Percentiles rank a stretch among this genome's conserved stretches.
Evolutionary conservation across 164 flowering plant species (phyloP).

Genomic region (Kalanchoe fedtschenkoi): DNA sequence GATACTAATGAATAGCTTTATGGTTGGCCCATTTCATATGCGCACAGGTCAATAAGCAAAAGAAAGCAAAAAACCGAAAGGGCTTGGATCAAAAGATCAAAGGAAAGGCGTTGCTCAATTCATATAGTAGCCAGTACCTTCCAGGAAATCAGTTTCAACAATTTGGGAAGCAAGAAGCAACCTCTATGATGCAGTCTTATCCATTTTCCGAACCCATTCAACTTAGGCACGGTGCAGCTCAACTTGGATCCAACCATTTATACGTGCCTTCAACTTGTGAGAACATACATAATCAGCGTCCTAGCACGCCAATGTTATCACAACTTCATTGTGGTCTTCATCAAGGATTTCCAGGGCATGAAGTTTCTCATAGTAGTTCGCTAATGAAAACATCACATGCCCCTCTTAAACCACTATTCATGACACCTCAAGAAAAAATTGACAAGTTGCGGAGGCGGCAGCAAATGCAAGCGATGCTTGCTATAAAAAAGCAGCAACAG

Average conservation of each 20-base stretch:
- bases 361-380: constrained; percentile 21
- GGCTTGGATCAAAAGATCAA: constrained; percentile 19
- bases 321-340: constrained; percentile 24
- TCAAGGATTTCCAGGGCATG: constrained; percentile 19
- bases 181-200: constrained; percentile 22
- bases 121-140: constrained; percentile 28
- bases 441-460: constrained; percentile 81
- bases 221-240: constrained; percentile 24
- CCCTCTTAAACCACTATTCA: constrained; percentile 23
- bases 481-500: constrained; percentile 74
- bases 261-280: constrained; percentile 26
- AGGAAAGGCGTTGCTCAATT: constrained; percentile 17
- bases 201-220: constrained; percentile 27
- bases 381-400: constrained; percentile 17
- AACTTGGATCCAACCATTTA: constrained; percentile 25
- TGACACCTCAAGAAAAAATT: constrained; percentile 90
- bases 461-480: constrained; percentile 81
- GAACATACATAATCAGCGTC: constrained; percentile 22
- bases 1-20: not conserved
- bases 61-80: constrained; percentile 19
- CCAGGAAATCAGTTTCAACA: constrained; percentile 22
- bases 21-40: constrained; percentile 7
- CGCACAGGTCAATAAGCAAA: constrained; percentile 29
- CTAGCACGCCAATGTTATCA: constrained; percentile 23
- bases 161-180: constrained; percentile 26